Percentiles rank a stretch among this genome's conserved stretches.
phyloP scores from a whole-genome alignment of 805 yeast species.

The Metschnikowia hibisci region DNA sequence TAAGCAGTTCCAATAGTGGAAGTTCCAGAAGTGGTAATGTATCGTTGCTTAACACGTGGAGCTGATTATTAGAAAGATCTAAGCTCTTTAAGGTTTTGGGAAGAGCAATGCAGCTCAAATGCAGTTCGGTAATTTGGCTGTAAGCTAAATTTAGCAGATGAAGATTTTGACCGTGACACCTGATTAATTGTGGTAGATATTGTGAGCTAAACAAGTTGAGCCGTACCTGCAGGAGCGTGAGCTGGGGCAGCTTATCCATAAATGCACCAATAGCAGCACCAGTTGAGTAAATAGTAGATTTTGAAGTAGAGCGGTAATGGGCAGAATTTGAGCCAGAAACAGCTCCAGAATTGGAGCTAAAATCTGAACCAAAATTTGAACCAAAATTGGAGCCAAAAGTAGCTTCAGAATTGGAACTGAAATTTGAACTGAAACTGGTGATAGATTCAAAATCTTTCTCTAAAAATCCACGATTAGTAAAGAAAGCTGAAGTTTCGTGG shows the following conservation, averaged over 20 bases:
- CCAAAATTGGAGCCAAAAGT: no score
- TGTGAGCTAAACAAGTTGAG: conserved; percentile 20
- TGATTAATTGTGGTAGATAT: conserved; percentile 5
- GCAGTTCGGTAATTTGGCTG: conserved; percentile 22
- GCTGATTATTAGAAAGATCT: conserved; percentile 27
- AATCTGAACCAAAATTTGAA: no score
- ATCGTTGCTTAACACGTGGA: conserved; percentile 16
- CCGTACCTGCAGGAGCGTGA: conserved; percentile 11
- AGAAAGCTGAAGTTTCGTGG: no score
- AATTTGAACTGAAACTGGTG: no score
- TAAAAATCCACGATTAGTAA: no score
- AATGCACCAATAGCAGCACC: no score
- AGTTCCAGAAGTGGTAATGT: conserved; percentile 17
- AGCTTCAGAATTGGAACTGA: no score
- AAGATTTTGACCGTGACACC: not conserved
- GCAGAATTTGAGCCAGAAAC: no score
- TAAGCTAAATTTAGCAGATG: conserved; percentile 25
- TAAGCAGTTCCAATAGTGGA: conserved; percentile 13
- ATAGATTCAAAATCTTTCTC: no score
- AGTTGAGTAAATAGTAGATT: no score
- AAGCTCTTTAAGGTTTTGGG: conserved; percentile 20
- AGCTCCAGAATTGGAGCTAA: no score
- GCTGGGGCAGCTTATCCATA: not conserved
- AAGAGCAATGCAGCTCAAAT: conserved; percentile 16
- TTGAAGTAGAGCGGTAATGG: no score